A percentile compares a stretch with the other conserved stretches of the same genome.
phyloP scores from a whole-genome alignment of 2,329 filamentous ascomycete genomes.

The Thermomyces lanuginosus region DNA sequence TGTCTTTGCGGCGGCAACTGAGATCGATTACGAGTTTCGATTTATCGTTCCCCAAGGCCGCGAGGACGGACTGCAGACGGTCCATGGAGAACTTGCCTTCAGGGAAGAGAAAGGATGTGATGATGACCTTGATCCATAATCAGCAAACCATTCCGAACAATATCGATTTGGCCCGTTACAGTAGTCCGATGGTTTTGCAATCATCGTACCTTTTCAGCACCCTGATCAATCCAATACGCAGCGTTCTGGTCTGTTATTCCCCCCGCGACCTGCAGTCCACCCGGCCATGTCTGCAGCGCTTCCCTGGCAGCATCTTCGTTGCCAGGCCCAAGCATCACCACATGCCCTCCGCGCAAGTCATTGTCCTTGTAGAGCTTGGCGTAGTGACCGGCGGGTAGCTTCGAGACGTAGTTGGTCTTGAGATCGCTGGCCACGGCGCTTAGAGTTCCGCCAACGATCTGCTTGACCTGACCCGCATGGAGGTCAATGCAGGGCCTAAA shows the following conservation, averaged over 20 bases:
- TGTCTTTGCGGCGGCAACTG: constrained; percentile 63
- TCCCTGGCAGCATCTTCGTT: constrained; percentile 68
- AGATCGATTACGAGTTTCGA: constrained; percentile 83
- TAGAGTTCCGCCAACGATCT: constrained; percentile 91
- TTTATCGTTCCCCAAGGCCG: constrained; percentile 55
- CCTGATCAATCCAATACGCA: constrained; percentile 65
- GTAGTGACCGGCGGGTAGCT: constrained; percentile 65
- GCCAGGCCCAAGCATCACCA: constrained; percentile 87
- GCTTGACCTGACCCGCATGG: constrained; percentile 93
- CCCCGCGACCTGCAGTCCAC: constrained; percentile 76
- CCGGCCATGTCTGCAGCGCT: constrained; percentile 62
- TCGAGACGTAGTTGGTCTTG: constrained; percentile 85
- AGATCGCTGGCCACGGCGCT: constrained; percentile 49
- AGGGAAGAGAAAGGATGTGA: constrained; percentile 90
- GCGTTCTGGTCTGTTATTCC: constrained; percentile 81
- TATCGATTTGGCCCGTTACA: background rate
- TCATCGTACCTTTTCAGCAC: constrained; percentile 64
- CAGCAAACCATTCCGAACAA: background rate
- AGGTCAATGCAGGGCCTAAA: constrained; percentile 96
- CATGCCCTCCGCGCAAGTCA: constrained; percentile 62
- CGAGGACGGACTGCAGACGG: constrained; percentile 57
- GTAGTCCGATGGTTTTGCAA: background rate
- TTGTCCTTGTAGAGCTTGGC: constrained; percentile 65
- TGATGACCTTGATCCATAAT: constrained; percentile 57
- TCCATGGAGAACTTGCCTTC: constrained; percentile 63